phyloP scores from a whole-genome alignment of 2,329 filamentous ascomycete genomes.

The Diaporthe citriasiana region DNA sequence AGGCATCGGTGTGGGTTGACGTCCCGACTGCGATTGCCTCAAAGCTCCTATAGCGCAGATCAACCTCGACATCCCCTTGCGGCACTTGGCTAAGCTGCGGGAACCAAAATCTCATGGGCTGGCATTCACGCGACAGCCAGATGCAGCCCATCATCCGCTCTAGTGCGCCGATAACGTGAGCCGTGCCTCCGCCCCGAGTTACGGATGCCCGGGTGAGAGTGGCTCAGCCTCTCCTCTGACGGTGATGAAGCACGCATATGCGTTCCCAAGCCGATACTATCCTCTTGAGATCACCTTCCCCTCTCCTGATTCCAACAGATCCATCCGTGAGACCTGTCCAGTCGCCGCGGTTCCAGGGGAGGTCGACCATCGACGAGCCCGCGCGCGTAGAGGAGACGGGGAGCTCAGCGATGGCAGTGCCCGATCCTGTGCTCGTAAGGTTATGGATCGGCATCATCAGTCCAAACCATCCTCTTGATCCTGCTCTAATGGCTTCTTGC shows the following conservation, averaged over 20 bases:
- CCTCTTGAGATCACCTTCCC: constrained; percentile 5
- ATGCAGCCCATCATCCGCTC: neutral
- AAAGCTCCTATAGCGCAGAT: neutral
- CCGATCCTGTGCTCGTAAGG: constrained; percentile 7
- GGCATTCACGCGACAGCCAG: neutral
- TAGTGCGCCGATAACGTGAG: constrained; percentile 27
- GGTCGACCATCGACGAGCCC: neutral
- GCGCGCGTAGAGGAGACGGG: neutral
- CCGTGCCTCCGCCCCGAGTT: constrained; percentile 7
- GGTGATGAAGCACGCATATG: constrained; percentile 27
- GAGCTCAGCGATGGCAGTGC: constrained; percentile 12
- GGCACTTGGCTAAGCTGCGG: neutral
- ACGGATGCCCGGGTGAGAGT: constrained; percentile 24
- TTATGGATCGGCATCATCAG: neutral
- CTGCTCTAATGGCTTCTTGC: neutral
- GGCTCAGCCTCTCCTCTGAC: constrained; percentile 31
- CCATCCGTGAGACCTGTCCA: neutral
- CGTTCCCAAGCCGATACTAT: constrained; percentile 9
- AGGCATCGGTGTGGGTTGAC: neutral
- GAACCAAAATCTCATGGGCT: neutral
- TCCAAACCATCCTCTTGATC: neutral
- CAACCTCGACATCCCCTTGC: neutral
- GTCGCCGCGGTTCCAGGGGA: neutral
- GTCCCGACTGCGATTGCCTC: constrained; percentile 4
- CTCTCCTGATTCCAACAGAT: neutral